phyloP scores from a whole-genome alignment of 805 yeast genomes.

The Schwanniomyces sp. region DNA sequence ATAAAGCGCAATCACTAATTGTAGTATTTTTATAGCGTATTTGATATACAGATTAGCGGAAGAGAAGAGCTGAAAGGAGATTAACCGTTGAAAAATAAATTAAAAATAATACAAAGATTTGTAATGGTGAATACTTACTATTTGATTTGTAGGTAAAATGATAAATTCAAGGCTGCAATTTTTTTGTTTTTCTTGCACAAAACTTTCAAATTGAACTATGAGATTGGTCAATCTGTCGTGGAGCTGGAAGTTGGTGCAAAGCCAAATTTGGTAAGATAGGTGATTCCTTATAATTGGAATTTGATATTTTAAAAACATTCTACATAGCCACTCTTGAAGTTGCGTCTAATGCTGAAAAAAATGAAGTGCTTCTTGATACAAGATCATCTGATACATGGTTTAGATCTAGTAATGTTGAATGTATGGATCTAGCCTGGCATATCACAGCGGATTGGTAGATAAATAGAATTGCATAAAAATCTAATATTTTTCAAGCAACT shows the following conservation, averaged over 20 bases:
- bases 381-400: conserved; percentile 36
- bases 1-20: too few species aligned
- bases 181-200: too few species aligned
- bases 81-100: too few species aligned
- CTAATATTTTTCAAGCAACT: background rate
- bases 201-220: conserved; percentile 15
- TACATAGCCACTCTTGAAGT: conserved; percentile 14
- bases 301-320: conserved; percentile 10
- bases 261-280: conserved; percentile 1
- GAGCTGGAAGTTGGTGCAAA: conserved; percentile 8
- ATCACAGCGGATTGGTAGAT: too few species aligned
- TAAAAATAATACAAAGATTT: too few species aligned
- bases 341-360: conserved; percentile 17
- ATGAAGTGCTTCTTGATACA: conserved; percentile 30
- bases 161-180: too few species aligned
- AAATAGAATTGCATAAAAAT: background rate
- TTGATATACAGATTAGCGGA: conserved; percentile 13
- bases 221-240: conserved; percentile 13
- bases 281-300: conserved; percentile 6
- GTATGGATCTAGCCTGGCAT: too few species aligned
- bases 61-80: too few species aligned
- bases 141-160: conserved; percentile 13
- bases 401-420: conserved; percentile 11
- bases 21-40: too few species aligned
- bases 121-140: too few species aligned